These are phyloP conservation scores for Suzukiozyma palmioleophila DNA, from an alignment of 1,139 yeast genomes.

Conservation along the genomic window DNA sequence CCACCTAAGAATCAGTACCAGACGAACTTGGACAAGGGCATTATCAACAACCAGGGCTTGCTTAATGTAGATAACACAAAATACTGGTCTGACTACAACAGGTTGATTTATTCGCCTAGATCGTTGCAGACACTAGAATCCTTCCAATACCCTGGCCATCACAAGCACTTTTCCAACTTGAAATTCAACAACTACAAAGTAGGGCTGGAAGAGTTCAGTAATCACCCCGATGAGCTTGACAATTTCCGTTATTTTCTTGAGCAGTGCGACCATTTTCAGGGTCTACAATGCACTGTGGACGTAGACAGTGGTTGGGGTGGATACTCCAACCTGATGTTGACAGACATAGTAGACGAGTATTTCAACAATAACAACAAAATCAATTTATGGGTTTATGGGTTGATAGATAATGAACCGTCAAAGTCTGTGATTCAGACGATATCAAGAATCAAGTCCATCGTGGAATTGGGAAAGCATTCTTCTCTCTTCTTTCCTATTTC, in stretches of 20 bases:
- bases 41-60: slow-evolving; percentile 12
- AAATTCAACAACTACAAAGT: slow-evolving; percentile 22
- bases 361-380: slow-evolving; percentile 50
- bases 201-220: slow-evolving; percentile 29
- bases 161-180: slow-evolving; percentile 26
- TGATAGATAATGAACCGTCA: slow-evolving; percentile 9
- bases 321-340: slow-evolving; percentile 49
- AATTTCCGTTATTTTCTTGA: slow-evolving; percentile 66
- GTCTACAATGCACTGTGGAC: slow-evolving; percentile 65
- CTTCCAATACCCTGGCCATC: slow-evolving; percentile 43
- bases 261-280: slow-evolving; percentile 68
- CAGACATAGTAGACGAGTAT: slow-evolving; percentile 64
- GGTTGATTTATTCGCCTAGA: slow-evolving; percentile 62
- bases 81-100: slow-evolving; percentile 82
- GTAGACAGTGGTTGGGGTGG: slow-evolving; percentile 86
- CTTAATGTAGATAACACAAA: slow-evolving; percentile 41
- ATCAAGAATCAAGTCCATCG: slow-evolving; percentile 44
- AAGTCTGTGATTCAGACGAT: slow-evolving; percentile 14
- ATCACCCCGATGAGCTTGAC: slow-evolving; percentile 49
- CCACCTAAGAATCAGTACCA: slow-evolving; percentile 54
- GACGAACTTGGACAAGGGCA: slow-evolving; percentile 51
- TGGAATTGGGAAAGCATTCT: slow-evolving; percentile 41
- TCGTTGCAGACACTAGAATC: slow-evolving; percentile 49
- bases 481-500: slow-evolving; percentile 50
- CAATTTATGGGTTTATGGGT: slow-evolving; percentile 40